These are phyloP conservation scores for Coprinopsis strossmayeri DNA, from an alignment of 768 basidiomycete species.

Conservation along the genomic window DNA sequence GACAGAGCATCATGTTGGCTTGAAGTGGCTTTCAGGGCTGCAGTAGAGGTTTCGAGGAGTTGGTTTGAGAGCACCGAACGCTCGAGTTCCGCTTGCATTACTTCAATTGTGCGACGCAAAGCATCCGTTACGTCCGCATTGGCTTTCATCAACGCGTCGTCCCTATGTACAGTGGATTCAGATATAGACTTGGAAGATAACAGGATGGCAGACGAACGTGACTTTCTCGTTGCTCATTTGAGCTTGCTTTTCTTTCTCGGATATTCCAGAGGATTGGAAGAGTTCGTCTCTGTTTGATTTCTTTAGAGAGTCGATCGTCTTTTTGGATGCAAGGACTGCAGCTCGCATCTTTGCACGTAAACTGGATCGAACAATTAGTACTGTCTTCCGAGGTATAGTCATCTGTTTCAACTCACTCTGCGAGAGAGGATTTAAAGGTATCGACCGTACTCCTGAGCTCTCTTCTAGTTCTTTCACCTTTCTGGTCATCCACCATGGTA, in stretches of 20 bases:
- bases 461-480: conserved; percentile 42
- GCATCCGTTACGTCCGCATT: conserved; percentile 82
- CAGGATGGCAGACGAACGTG: conserved; percentile 30
- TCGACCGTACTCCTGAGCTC: conserved; percentile 46
- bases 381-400: background rate
- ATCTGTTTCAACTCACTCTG: conserved; percentile 33
- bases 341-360: conserved; percentile 56
- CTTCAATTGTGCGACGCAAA: conserved; percentile 71
- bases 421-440: conserved; percentile 38
- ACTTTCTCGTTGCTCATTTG: conserved; percentile 45
- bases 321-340: conserved; percentile 70
- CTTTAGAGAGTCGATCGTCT: conserved; percentile 54
- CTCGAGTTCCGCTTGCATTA: conserved; percentile 93
- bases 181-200: background rate
- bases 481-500: conserved; percentile 66
- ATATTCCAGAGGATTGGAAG: conserved; percentile 20
- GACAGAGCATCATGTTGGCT: conserved; percentile 71
- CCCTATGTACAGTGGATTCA: too few species aligned
- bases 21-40: conserved; percentile 68
- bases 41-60: conserved; percentile 78
- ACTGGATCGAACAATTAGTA: conserved; percentile 25
- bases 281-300: conserved; percentile 65
- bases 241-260: conserved; percentile 38
- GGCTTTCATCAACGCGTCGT: too few species aligned
- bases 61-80: conserved; percentile 81